These are phyloP conservation scores for Pestalotiopsis sp. DNA, from an alignment of 2,329 filamentous ascomycete genomes.

Conservation along the genomic window DNA sequence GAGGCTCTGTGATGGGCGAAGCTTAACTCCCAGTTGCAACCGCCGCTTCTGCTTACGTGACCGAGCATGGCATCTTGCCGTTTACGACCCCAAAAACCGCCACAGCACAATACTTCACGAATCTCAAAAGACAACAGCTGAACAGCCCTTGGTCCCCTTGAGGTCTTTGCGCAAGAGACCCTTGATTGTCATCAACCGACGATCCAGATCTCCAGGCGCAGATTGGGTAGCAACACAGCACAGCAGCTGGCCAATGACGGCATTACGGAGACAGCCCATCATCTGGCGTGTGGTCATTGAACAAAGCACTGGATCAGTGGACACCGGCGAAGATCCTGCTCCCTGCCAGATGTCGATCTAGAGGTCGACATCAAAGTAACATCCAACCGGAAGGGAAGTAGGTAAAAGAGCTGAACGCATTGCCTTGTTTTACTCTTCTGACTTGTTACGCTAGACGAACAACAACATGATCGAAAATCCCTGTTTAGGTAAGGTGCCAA, in stretches of 20 bases:
- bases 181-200: not conserved
- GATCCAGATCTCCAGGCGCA: constrained; percentile 1
- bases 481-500: not conserved
- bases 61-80: not conserved
- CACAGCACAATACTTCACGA: not conserved
- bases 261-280: not conserved
- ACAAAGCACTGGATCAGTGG: not conserved
- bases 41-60: not conserved
- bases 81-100: not conserved
- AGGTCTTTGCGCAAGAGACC: not conserved
- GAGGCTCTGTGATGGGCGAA: not conserved
- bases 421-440: not conserved
- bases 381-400: not conserved
- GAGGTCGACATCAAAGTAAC: not conserved
- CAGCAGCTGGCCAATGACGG: not conserved
- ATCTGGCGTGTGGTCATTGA: not conserved
- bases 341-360: constrained; percentile 2
- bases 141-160: not conserved
- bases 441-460: not conserved
- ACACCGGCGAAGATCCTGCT: not conserved
- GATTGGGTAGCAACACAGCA: constrained; percentile 5
- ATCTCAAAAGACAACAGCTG: not conserved
- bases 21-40: not conserved
- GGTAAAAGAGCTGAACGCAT: not conserved
- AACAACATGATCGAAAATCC: not conserved